phyloP scores from a whole-genome alignment of 2,329 filamentous ascomycete genomes.

The Apiospora sp. region DNA sequence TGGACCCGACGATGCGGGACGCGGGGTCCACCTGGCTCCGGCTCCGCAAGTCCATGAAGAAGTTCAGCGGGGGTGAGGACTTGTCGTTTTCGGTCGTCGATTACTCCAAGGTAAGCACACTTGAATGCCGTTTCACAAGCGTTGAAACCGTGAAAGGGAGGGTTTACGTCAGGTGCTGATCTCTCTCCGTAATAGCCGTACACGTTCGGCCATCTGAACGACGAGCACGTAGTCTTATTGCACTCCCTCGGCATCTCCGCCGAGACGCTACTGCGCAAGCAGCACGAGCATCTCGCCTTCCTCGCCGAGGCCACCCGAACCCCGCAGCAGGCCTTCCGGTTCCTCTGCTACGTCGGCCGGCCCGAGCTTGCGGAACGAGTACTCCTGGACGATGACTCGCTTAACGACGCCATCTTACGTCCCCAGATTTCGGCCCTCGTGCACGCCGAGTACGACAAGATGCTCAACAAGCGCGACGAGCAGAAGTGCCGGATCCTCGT shows the following conservation, averaged over 20 bases:
- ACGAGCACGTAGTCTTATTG: conserved; percentile 50
- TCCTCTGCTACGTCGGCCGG: conserved; percentile 44
- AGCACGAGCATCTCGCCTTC: conserved; percentile 45
- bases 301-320: conserved; percentile 40
- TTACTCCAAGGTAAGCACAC: conserved; percentile 46
- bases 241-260: conserved; percentile 45
- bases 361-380: conserved; percentile 47
- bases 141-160: neutral
- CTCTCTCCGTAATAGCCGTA: conserved; percentile 48
- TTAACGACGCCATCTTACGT: conserved; percentile 44
- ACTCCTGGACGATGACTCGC: conserved; percentile 45
- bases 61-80: conserved; percentile 48
- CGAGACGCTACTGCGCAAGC: conserved; percentile 44
- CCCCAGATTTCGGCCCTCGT: conserved; percentile 40
- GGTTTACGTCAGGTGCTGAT: neutral
- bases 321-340: conserved; percentile 43
- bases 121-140: neutral
- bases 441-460: conserved; percentile 43
- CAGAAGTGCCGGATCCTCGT: conserved; percentile 48
- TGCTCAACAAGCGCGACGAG: conserved; percentile 44
- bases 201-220: conserved; percentile 49
- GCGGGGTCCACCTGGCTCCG: conserved; percentile 32
- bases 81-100: conserved; percentile 48
- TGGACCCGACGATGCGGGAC: conserved; percentile 42
- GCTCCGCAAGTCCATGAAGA: conserved; percentile 50